Evolutionary conservation across 768 basidiomycete species (phyloP).

Genomic region (Arthromyces matolae): DNA sequence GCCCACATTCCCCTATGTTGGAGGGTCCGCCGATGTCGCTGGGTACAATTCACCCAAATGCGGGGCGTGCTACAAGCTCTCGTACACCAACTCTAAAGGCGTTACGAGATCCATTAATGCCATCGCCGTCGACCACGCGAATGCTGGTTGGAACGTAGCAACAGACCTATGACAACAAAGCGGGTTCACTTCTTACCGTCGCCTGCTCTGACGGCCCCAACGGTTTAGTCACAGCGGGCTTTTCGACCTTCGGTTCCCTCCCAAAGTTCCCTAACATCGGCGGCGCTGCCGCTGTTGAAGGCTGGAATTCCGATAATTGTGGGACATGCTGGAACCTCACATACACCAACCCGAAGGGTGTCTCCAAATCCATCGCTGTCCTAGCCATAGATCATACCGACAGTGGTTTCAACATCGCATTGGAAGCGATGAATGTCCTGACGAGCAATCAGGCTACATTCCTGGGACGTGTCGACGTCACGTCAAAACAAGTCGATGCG

Average conservation of each 20-base stretch:
- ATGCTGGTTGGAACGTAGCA: constrained; percentile 21
- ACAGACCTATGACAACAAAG: constrained; percentile 34
- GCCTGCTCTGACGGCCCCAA: constrained; percentile 47
- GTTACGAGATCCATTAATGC: constrained; percentile 33
- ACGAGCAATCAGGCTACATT: constrained; percentile 25
- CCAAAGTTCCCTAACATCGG: constrained; percentile 54
- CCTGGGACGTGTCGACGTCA: constrained; percentile 24
- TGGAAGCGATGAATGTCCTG: constrained; percentile 31
- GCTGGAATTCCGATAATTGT: constrained; percentile 45
- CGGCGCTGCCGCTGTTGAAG: constrained; percentile 39
- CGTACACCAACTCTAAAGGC: constrained; percentile 29
- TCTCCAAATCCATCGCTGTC: constrained; percentile 34
- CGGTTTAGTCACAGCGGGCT: constrained; percentile 37
- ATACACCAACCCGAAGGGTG: constrained; percentile 27
- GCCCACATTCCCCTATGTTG: constrained; percentile 52
- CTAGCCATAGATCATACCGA: constrained; percentile 40
- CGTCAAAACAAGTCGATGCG: constrained; percentile 18
- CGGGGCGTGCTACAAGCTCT: constrained; percentile 52
- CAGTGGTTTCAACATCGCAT: constrained; percentile 23
- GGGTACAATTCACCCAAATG: constrained; percentile 45
- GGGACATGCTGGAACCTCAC: constrained; percentile 53
- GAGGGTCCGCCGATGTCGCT: constrained; percentile 41
- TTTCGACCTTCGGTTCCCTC: constrained; percentile 40
- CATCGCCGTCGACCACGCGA: constrained; percentile 40
- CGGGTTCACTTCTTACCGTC: constrained; percentile 31